These are phyloP conservation scores for Gossypium schwendimanii DNA, from an alignment of 441 rosid genomes.

Conservation along the genomic window DNA sequence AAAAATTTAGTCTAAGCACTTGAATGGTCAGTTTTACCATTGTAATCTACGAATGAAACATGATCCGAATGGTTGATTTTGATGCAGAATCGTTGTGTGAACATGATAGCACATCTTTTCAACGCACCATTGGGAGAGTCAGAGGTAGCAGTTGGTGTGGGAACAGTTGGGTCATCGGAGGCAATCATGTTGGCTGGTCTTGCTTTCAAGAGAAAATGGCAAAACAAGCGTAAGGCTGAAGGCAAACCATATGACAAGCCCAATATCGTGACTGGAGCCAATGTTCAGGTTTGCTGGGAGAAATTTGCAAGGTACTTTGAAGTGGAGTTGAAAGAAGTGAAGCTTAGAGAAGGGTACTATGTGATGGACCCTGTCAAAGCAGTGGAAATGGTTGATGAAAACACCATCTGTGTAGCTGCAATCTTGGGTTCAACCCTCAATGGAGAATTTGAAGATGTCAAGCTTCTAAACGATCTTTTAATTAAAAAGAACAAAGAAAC, in stretches of 20 bases:
- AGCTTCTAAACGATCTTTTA: slow-evolving; percentile 65
- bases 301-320: slow-evolving; percentile 92
- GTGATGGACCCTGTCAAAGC: slow-evolving; percentile 90
- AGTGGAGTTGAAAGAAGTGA: slow-evolving; percentile 87
- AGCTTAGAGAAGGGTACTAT: slow-evolving; percentile 73
- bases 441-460: slow-evolving; percentile 89
- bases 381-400: slow-evolving; percentile 87
- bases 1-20: background rate
- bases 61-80: background rate
- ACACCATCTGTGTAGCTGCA: slow-evolving; percentile 89
- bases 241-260: slow-evolving; percentile 77
- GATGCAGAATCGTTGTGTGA: slow-evolving; percentile 62
- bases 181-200: slow-evolving; percentile 73
- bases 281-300: slow-evolving; percentile 97
- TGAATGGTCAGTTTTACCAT: background rate
- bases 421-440: slow-evolving; percentile 85
- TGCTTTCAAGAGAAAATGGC: slow-evolving; percentile 72
- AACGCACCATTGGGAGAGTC: slow-evolving; percentile 45
- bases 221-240: slow-evolving; percentile 62
- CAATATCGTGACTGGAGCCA: slow-evolving; percentile 86
- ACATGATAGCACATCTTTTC: slow-evolving; percentile 61
- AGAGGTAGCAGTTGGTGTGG: slow-evolving; percentile 57
- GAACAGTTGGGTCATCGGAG: slow-evolving; percentile 64
- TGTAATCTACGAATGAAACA: background rate
- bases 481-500: slow-evolving; percentile 60